These are phyloP conservation scores for Mucor mucedo DNA, from an alignment of 371 early-diverging fungal genomes.

Conservation along the genomic window DNA sequence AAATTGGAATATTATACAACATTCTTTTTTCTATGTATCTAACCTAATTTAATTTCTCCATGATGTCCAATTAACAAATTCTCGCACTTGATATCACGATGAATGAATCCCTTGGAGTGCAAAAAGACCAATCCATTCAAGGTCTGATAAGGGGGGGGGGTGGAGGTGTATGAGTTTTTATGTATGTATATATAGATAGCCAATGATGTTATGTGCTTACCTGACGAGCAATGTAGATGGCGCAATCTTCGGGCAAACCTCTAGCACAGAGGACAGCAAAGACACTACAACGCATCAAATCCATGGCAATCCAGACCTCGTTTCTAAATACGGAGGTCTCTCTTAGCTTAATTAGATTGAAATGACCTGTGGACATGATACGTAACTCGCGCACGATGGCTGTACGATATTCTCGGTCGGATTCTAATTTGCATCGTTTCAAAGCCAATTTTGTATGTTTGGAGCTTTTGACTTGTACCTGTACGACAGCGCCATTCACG, in stretches of 20 bases:
- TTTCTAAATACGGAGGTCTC: conserved; percentile 44
- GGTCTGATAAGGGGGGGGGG: conserved; percentile 18
- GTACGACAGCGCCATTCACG: conserved; percentile 41
- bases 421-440: conserved; percentile 48
- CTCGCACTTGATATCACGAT: conserved; percentile 59
- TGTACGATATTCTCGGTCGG: conserved; percentile 48
- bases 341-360: conserved; percentile 45
- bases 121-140: conserved; percentile 47
- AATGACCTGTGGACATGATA: conserved; percentile 53
- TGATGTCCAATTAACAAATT: conserved; percentile 47
- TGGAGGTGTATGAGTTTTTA: neutral
- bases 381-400: conserved; percentile 52
- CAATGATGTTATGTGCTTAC: conserved; percentile 15
- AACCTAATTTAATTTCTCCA: conserved; percentile 53
- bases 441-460: conserved; percentile 33
- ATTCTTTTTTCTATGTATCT: neutral
- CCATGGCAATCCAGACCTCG: conserved; percentile 59
- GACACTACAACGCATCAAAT: conserved; percentile 53
- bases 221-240: conserved; percentile 46
- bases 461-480: conserved; percentile 16
- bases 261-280: conserved; percentile 50
- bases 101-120: conserved; percentile 51
- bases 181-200: neutral
- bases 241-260: conserved; percentile 49
- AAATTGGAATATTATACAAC: neutral